phyloP scores from a whole-genome alignment of 352 stramenopile species.

The Pythium utonaiense region DNA sequence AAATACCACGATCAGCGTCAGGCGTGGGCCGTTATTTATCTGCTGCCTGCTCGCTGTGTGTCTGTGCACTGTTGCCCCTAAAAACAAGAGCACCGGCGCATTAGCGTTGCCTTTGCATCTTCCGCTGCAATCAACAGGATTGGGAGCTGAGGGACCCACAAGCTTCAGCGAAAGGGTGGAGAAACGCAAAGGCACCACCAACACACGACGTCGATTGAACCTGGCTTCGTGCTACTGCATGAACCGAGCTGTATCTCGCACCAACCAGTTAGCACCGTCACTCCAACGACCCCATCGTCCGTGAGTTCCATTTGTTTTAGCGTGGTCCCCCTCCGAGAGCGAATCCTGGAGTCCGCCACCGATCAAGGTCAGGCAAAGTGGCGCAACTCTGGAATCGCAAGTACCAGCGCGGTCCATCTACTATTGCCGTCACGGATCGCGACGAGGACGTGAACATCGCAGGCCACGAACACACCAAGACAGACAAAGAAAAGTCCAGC shows the following conservation, averaged over 20 bases:
- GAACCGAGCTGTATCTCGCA: background rate
- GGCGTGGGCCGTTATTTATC: background rate
- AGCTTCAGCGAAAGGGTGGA: background rate
- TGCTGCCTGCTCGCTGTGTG: background rate
- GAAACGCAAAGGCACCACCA: background rate
- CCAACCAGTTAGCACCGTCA: background rate
- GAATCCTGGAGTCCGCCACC: slow-evolving; percentile 24
- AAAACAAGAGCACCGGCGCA: background rate
- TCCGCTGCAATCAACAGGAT: background rate
- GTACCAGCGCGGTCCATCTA: slow-evolving; percentile 27
- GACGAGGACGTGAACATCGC: slow-evolving; percentile 23
- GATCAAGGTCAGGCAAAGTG: slow-evolving; percentile 21
- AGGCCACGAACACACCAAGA: slow-evolving; percentile 1
- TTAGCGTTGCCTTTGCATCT: background rate
- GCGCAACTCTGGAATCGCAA: slow-evolving; percentile 28
- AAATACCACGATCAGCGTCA: background rate
- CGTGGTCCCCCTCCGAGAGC: slow-evolving; percentile 25
- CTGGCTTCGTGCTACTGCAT: background rate
- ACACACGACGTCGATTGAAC: background rate
- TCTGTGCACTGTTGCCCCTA: background rate
- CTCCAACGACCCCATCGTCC: background rate
- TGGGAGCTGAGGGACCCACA: background rate
- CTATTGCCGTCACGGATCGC: slow-evolving; percentile 27
- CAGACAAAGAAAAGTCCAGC: background rate
- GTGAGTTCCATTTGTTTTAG: background rate